These are phyloP conservation scores for Exsudoporus frostii DNA, from an alignment of 768 basidiomycete species.

Conservation along the genomic window DNA sequence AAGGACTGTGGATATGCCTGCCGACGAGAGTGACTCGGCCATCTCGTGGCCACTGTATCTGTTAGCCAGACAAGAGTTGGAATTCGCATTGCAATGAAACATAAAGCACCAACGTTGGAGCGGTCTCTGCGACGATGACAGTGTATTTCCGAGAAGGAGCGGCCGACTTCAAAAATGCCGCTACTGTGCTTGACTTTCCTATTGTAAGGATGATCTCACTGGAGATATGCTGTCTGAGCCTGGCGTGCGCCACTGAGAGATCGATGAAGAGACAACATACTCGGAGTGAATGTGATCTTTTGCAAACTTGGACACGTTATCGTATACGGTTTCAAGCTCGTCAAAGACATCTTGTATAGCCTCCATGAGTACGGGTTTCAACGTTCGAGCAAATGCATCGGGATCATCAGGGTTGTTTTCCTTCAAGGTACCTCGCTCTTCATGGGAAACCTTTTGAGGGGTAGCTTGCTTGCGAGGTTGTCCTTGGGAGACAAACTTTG, in stretches of 20 bases:
- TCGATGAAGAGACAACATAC: constrained; percentile 45
- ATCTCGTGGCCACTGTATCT: constrained; percentile 86
- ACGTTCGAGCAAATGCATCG: constrained; percentile 67
- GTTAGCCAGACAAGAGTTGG: constrained; percentile 4
- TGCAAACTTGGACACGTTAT: constrained; percentile 90
- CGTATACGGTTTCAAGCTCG: constrained; percentile 93
- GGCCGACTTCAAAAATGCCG: constrained; percentile 88
- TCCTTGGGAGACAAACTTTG: constrained; percentile 79
- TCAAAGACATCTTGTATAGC: constrained; percentile 96
- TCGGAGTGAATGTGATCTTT: constrained; percentile 98
- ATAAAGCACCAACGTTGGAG: constrained; percentile 68
- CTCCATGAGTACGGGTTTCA: constrained; percentile 95
- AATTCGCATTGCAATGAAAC: constrained; percentile 1
- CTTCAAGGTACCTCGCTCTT: constrained; percentile 54
- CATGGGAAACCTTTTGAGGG: constrained; percentile 37
- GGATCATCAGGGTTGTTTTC: constrained; percentile 75
- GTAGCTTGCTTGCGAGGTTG: constrained; percentile 54
- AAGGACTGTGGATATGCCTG: constrained; percentile 89
- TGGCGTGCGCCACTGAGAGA: background rate
- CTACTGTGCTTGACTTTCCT: constrained; percentile 92
- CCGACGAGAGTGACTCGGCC: constrained; percentile 75
- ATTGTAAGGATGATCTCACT: constrained; percentile 95
- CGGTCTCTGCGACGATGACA: constrained; percentile 93
- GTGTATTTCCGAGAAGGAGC: constrained; percentile 90
- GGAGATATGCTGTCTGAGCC: background rate